Conservation (phyloP, 2,329 filamentous ascomycete genomes). For the Calonectria fujianensis region DNA sequence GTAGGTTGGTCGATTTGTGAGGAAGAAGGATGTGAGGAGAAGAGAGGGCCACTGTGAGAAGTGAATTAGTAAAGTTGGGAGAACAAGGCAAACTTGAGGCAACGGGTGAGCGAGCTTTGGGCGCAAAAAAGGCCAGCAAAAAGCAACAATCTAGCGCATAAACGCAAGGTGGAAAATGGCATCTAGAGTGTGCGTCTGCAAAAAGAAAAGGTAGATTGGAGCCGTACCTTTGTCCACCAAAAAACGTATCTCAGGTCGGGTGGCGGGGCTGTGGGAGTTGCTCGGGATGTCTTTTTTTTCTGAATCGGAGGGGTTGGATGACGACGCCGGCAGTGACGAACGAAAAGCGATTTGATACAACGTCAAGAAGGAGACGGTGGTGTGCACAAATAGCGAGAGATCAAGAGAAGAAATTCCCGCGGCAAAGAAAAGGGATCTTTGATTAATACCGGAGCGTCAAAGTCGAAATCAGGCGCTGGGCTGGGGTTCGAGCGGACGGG, state of each 20-base stretch:
- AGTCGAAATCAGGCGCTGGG: slow-evolving; percentile 49
- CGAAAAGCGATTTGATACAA: slow-evolving; percentile 22
- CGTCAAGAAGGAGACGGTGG: slow-evolving; percentile 12
- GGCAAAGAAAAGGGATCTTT: slow-evolving; percentile 45
- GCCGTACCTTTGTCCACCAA: slow-evolving; percentile 54
- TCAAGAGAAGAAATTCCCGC: slow-evolving; percentile 39
- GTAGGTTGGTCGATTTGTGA: slow-evolving; percentile 34
- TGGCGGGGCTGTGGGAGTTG: slow-evolving; percentile 54
- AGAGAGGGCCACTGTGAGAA: slow-evolving; percentile 43
- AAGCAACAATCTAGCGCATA: slow-evolving; percentile 29
- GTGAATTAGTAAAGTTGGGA: slow-evolving; percentile 49
- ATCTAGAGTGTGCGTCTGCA: not conserved
- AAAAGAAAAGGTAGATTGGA: slow-evolving; percentile 27
- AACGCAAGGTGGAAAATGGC: not conserved
- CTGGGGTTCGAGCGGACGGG: slow-evolving; percentile 50
- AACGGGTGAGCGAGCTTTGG: slow-evolving; percentile 13
- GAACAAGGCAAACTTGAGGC: slow-evolving; percentile 17
- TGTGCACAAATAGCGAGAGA: slow-evolving; percentile 27
- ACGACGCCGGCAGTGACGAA: slow-evolving; percentile 35
- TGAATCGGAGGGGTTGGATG: slow-evolving; percentile 52
- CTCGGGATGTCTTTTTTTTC: slow-evolving; percentile 49
- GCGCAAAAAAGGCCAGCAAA: slow-evolving; percentile 20
- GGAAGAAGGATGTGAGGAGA: slow-evolving; percentile 35
- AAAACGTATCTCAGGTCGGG: slow-evolving; percentile 52
- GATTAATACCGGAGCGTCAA: slow-evolving; percentile 45